Base-by-base conservation (phyloP, 1,284 basidiomycete genomes). In the Crepidotus sp. region DNA sequence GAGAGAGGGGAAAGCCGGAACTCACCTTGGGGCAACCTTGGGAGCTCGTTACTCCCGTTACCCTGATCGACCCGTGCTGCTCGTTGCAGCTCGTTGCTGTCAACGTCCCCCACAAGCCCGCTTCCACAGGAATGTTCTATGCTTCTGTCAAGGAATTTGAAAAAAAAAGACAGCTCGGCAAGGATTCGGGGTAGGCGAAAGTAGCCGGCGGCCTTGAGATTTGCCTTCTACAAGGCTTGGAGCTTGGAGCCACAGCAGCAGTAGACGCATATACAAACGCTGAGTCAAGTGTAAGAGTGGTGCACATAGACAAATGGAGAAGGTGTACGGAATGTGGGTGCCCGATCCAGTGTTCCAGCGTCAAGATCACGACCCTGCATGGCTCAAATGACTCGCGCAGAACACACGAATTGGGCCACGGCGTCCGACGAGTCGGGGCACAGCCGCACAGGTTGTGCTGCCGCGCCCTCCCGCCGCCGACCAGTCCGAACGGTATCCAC, bases 31-130 rank as follows among this genome's bases (percentile, higher is more conserved):
- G n/a, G n/a, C n/a, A n/a, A n/a, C n/a, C n/a, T n/a, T n/a, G n/a
- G n/a, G n/a, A n/a, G n/a, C n/a, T n/a, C n/a, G n/a, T n/a, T 6
- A 18, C 27, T 27, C 18, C 44, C 44, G 44, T 45, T 45, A 37
- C 36, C n/a, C n/a, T n/a, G n/a, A n/a, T n/a, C n/a, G n/a, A n/a
- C n/a, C n/a, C n/a, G n/a, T n/a, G n/a, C n/a, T n/a, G n/a, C n/a
- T n/a, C n/a, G n/a, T n/a, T n/a, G n/a, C n/a, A n/a, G n/a, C n/a
- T n/a, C n/a, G n/a, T n/a, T n/a, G n/a, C n/a, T n/a, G n/a, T n/a
- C n/a, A n/a, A n/a, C n/a, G n/a, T n/a, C n/a, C n/a, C n/a, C n/a
- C 31, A 45, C 26, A 27, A 18, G 35, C 26, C 32, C 24, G 32
- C 37, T 36, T 36, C 27, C 21, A 21, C 2, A n/a, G 13, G 39